Conservation (phyloP, 2,329 filamentous ascomycete species). For the Diaporthe nobilis region DNA sequence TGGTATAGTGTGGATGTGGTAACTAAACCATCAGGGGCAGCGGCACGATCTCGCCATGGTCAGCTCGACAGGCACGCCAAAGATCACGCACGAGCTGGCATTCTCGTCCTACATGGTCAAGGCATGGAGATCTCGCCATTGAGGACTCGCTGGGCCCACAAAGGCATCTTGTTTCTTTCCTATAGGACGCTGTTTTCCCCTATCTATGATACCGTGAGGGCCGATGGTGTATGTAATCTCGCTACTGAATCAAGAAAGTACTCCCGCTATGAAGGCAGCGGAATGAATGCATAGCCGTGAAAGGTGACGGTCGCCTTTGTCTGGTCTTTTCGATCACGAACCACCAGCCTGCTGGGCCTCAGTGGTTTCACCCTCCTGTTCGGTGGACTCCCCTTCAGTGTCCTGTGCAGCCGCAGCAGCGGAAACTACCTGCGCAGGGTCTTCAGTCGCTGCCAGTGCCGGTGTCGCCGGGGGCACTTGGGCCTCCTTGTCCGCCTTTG, state of each 20-base stretch:
- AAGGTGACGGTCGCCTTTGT: not conserved
- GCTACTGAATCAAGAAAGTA: not conserved
- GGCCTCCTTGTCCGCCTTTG: slow-evolving; percentile 15
- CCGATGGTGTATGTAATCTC: not conserved
- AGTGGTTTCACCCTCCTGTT: slow-evolving; percentile 8
- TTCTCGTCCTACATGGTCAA: slow-evolving; percentile 15
- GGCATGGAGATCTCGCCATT: not conserved
- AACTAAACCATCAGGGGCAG: not conserved
- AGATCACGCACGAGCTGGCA: not conserved
- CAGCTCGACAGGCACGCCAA: slow-evolving; percentile 6
- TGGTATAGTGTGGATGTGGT: slow-evolving; percentile 29
- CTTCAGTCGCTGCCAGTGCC: slow-evolving; percentile 33
- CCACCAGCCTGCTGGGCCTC: slow-evolving; percentile 2
- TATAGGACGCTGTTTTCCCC: slow-evolving; percentile 16
- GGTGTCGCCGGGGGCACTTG: slow-evolving; percentile 14
- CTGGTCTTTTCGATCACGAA: not conserved
- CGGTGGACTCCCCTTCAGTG: slow-evolving; percentile 13
- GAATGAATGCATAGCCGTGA: not conserved
- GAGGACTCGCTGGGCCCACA: not conserved
- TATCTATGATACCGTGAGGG: not conserved
- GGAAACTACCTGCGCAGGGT: slow-evolving; percentile 24
- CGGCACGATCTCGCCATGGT: slow-evolving; percentile 10
- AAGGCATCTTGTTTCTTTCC: slow-evolving; percentile 12
- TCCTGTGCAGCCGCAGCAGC: slow-evolving; percentile 38
- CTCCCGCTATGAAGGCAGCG: not conserved